Conservation (phyloP, 495 filamentous ascomycete genomes). For the Penicillium fimorum region DNA sequence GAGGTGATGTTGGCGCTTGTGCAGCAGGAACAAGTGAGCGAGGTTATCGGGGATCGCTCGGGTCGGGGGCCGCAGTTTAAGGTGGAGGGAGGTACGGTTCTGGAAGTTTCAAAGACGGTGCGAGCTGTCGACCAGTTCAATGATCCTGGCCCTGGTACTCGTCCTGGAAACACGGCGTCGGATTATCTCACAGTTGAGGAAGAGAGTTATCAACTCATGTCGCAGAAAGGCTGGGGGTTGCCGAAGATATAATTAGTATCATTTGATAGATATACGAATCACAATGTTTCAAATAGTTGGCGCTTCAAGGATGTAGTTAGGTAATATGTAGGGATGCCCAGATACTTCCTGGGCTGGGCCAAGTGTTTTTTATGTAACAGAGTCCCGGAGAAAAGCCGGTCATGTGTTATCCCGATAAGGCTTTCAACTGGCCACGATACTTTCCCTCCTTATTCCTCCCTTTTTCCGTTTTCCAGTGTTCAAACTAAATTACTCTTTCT, state of each 20-base stretch:
- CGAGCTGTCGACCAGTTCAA: conserved; percentile 52
- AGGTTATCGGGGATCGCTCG: conserved; percentile 41
- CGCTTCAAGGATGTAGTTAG: background rate
- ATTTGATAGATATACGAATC: background rate
- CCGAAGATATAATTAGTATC: conserved; percentile 21
- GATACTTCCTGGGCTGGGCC: too few relatives aligned
- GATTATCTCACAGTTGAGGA: conserved; percentile 36
- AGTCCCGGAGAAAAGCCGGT: background rate
- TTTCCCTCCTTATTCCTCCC: background rate
- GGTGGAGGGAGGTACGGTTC: conserved; percentile 49
- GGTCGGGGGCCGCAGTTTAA: conserved; percentile 33
- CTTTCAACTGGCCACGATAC: background rate
- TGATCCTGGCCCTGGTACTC: conserved; percentile 56
- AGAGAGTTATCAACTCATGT: conserved; percentile 49
- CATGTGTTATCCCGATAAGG: conserved; percentile 12
- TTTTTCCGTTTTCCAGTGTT: background rate
- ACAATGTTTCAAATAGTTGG: background rate
- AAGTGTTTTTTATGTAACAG: background rate
- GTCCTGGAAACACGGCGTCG: conserved; percentile 48
- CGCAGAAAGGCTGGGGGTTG: conserved; percentile 42
- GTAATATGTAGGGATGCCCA: background rate
- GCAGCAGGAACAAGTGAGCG: conserved; percentile 47
- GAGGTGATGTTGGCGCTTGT: conserved; percentile 61
- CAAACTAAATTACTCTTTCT: background rate
- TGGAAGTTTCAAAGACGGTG: conserved; percentile 59